Evolutionary conservation across 2,329 filamentous ascomycete species (phyloP), one percentile per base, ranked within the genome.

Genomic region (Lachnellula hyalina): DNA sequence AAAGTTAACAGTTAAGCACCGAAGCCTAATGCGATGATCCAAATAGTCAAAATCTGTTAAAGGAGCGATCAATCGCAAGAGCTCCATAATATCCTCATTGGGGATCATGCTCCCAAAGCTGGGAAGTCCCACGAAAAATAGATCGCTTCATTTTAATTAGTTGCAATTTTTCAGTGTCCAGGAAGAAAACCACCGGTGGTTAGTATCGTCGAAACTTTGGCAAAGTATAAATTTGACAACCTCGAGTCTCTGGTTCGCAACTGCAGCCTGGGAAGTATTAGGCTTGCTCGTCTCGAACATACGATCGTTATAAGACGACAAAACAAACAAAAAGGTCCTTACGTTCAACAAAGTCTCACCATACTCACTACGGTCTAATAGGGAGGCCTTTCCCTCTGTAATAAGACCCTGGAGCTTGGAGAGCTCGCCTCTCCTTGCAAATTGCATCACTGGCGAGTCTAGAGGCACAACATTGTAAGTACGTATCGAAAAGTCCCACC

Each of bases 401-500:
- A 46, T 12, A n/a, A 34, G 11, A 5, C 1, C n/a, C 2, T 46
- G 19, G 19, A 46, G 12, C 17, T 46, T 1, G 1, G 23, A 32
- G 5, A 46, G 23, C 19, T 46, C n/a, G 44, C 44, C 44, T 3
- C 14, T 1, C 11, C 19, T 4, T 46, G 23, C 23, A 28, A 15
- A 46, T 1, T 46, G 1, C 8, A 46, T 15, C 14, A 25, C 44
- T 7, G 8, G 34, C 5, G 51, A 52, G 9, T 32, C 4, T 5
- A 2, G 14, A 28, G 51, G n/a, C 5, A 52, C 23, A 11, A 48
- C 14, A 7, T 35, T 42, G 12, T 48, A 38, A 35, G 38, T 41
- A 34, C 44, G 35, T 12, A 47, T 47, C n/a, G 35, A 47, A 15
- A 52, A 48, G n/a, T 48, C 19, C 51, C 51, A 52, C 21, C 51